Base-by-base conservation (phyloP, 306 rosid genomes). In the Lathyrus sativus region DNA sequence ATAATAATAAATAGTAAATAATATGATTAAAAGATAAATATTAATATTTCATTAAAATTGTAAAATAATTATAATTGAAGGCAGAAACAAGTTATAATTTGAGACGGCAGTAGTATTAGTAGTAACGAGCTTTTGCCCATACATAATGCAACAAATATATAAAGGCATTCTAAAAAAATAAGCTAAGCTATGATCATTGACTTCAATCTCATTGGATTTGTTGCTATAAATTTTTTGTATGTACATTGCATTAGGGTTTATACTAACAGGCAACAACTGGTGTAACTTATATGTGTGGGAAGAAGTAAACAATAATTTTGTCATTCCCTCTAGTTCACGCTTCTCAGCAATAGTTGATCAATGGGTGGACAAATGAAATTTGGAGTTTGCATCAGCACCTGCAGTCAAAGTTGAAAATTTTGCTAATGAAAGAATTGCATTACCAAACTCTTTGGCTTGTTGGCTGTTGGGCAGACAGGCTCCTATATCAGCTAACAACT, bases 331-430 rank as follows among this genome's bases (percentile, higher is more conserved):
- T 31, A 31, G 69, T 26, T 57, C 45, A 48, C 26, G 51, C 64
- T 65, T 50, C 51, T 57, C 59, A 59, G 22, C 19, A 12, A 66
- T 10, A 12, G 54, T 49, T 72, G 54, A 1, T 24, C 26, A 24
- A 49, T 49, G 55, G 12, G 0, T 7, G 74, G 65, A 44, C 46
- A 66, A 46, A 9, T 38, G 46, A 13, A 67, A 2, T 65, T 41
- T 48, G 61, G 11, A 77, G 13, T 48, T 65, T 65, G 69, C 71
- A 31, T 62, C 26, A 29, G 56, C 48, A 37, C 39, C 26, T 57
- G 70, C 64, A 18, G 54, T 67, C 70, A 78, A 72, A 53, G 60
- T 54, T 54, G 60, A 59, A 70, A 72, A 77, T 3, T 48, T 72
- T 65, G 70, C 74, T n/a, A 28, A 17, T 71, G 68, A 43, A 48